A percentile compares a stretch with the other conserved stretches of the same genome.
Conservation (phyloP, 108 stramenopile species). For the Cyclotella distinguenda region DNA sequence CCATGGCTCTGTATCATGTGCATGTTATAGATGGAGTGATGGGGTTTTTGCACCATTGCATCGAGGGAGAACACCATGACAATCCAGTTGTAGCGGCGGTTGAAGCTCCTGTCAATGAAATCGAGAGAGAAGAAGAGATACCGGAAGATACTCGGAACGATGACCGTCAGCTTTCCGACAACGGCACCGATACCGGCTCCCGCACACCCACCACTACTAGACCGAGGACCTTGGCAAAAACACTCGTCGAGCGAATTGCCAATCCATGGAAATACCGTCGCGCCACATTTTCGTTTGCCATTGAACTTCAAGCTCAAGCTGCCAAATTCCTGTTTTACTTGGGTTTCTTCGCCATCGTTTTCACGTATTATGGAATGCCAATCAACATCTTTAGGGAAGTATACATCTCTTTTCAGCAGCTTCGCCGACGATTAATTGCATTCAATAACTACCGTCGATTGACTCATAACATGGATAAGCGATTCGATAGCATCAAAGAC, state of each 20-base stretch:
- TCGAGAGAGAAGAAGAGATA: background rate
- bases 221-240: constrained; percentile 16
- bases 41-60: constrained; percentile 62
- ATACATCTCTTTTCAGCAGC: constrained; percentile 73
- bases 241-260: constrained; percentile 41
- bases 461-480: constrained; percentile 90
- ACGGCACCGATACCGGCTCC: background rate
- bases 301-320: constrained; percentile 91
- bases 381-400: constrained; percentile 96
- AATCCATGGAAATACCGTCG: constrained; percentile 80
- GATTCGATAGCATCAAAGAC: constrained; percentile 82
- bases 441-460: constrained; percentile 88
- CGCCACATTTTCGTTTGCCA: constrained; percentile 82
- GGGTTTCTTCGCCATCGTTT: constrained; percentile 93
- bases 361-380: constrained; percentile 93
- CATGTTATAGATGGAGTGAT: constrained; percentile 86
- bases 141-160: background rate
- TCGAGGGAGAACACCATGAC: constrained; percentile 43
- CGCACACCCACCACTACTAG: background rate
- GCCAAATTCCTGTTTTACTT: constrained; percentile 93
- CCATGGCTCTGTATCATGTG: constrained; percentile 70
- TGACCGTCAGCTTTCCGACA: background rate
- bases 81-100: constrained; percentile 41
- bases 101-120: background rate
- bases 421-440: constrained; percentile 70